phyloP scores from a whole-genome alignment of 2,329 filamentous ascomycete species.

The Corinectria fuckeliana region DNA sequence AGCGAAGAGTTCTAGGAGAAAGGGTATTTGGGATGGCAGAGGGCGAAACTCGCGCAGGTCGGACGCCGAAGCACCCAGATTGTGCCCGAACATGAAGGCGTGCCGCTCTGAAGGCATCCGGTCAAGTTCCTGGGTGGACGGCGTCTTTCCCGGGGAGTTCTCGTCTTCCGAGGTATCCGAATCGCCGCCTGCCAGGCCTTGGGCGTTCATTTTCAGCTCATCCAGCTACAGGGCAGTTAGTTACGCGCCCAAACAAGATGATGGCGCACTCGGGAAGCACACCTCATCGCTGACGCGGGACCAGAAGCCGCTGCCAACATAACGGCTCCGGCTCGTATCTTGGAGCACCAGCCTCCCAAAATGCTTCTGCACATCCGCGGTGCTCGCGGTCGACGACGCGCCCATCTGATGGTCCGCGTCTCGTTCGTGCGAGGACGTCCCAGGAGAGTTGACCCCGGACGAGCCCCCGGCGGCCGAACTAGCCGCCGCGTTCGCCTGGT shows the following conservation, averaged over 20 bases:
- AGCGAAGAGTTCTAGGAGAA: constrained; percentile 56
- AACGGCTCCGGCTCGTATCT: constrained; percentile 51
- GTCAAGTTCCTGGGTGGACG: constrained; percentile 48
- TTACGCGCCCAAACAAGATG: neutral
- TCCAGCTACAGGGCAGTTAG: constrained; percentile 46
- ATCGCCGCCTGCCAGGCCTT: constrained; percentile 41
- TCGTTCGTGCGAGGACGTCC: constrained; percentile 33
- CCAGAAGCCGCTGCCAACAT: constrained; percentile 62
- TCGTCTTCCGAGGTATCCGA: constrained; percentile 50
- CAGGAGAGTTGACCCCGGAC: constrained; percentile 40
- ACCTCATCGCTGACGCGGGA: constrained; percentile 63
- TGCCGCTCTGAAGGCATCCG: constrained; percentile 54
- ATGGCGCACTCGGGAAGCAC: constrained; percentile 16
- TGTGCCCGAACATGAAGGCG: constrained; percentile 59
- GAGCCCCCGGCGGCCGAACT: constrained; percentile 34
- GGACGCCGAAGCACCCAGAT: constrained; percentile 39
- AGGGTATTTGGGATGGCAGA: constrained; percentile 61
- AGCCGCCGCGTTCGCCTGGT: constrained; percentile 45
- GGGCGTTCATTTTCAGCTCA: constrained; percentile 50
- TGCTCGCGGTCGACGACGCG: neutral
- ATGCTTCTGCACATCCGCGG: constrained; percentile 43
- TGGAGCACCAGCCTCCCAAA: constrained; percentile 57
- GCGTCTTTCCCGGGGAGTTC: constrained; percentile 36
- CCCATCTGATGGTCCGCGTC: constrained; percentile 19
- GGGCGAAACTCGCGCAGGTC: constrained; percentile 54